Conservation (phyloP, 495 filamentous ascomycete species). For the Lineolata rhizophorae region DNA sequence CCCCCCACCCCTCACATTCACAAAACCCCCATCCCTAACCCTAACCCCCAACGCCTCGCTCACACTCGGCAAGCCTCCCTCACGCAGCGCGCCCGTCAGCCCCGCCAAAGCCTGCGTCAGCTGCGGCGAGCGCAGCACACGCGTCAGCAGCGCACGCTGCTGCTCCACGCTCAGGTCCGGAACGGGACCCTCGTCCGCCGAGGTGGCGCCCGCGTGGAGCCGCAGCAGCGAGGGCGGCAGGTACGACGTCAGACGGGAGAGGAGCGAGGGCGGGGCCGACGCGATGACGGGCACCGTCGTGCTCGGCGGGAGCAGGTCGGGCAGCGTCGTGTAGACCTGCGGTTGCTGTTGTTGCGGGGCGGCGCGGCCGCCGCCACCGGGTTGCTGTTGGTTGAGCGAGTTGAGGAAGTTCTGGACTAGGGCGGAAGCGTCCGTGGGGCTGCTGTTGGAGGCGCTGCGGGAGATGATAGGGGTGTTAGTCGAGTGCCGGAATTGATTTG, state of each 20-base stretch:
- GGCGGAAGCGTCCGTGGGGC: constrained; percentile 31
- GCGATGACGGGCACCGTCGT: constrained; percentile 58
- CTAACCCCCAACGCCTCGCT: constrained; percentile 63
- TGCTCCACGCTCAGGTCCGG: constrained; percentile 47
- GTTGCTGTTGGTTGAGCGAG: constrained; percentile 63
- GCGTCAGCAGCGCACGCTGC: constrained; percentile 61
- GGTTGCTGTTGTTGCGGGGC: constrained; percentile 25
- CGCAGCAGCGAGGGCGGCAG: constrained; percentile 56
- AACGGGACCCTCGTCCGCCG: constrained; percentile 30
- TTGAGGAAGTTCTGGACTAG: constrained; percentile 71
- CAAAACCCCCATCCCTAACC: constrained; percentile 61
- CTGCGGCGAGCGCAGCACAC: constrained; percentile 76
- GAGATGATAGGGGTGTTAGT: constrained; percentile 3
- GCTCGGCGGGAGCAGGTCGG: constrained; percentile 58
- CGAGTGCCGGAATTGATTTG: no score
- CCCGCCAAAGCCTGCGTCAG: constrained; percentile 70
- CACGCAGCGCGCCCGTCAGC: constrained; percentile 67
- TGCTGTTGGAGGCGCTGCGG: constrained; percentile 9
- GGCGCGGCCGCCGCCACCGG: constrained; percentile 22
- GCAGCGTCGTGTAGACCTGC: constrained; percentile 54
- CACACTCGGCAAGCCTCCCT: constrained; percentile 81
- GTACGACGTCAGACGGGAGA: constrained; percentile 54
- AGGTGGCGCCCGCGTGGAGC: constrained; percentile 42
- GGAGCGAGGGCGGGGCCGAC: constrained; percentile 33
- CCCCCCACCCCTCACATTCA: constrained; percentile 42